Evolutionary conservation across 1,284 basidiomycete species (phyloP).

Genomic region (Prillingera fragicola): DNA sequence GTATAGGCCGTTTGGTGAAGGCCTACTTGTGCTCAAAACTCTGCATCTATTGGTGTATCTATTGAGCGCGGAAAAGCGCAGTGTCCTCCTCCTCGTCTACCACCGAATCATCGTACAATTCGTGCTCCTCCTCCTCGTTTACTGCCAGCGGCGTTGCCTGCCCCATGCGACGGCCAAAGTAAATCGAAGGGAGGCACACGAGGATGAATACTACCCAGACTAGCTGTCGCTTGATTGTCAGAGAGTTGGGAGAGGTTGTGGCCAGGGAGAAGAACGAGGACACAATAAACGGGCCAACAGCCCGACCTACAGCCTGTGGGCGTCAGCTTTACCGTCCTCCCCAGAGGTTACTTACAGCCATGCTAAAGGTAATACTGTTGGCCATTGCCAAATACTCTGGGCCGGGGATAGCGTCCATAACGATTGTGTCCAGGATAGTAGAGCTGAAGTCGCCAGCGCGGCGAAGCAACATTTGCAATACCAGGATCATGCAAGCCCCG

Average conservation of each 20-base stretch:
- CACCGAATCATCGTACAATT: too few species aligned
- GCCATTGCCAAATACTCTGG: conserved; percentile 35
- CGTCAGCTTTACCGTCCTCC: background rate
- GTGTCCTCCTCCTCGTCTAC: background rate
- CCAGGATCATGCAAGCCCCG: conserved; percentile 17
- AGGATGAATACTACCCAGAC: conserved; percentile 33
- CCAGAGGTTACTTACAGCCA: conserved; percentile 22
- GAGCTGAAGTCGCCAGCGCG: conserved; percentile 33
- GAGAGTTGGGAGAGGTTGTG: conserved; percentile 19
- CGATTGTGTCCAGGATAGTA: conserved; percentile 35
- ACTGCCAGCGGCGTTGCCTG: background rate
- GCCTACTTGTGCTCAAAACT: too few species aligned
- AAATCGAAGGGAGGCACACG: conserved; percentile 25
- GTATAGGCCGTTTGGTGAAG: too few species aligned
- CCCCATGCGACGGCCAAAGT: conserved; percentile 19
- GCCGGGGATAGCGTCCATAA: conserved; percentile 34
- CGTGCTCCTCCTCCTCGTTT: conserved; percentile 5
- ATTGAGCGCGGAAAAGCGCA: too few species aligned
- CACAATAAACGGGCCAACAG: conserved; percentile 33
- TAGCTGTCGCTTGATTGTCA: conserved; percentile 23
- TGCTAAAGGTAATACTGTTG: conserved; percentile 36
- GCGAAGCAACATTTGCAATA: conserved; percentile 31
- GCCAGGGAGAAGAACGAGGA: conserved; percentile 32
- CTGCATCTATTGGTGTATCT: too few species aligned
- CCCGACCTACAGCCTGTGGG: conserved; percentile 26